Percentiles rank a stretch among this genome's conserved stretches.
Conservation (phyloP, 1,139 yeast genomes). For the Sugiyamaella castrensis region DNA sequence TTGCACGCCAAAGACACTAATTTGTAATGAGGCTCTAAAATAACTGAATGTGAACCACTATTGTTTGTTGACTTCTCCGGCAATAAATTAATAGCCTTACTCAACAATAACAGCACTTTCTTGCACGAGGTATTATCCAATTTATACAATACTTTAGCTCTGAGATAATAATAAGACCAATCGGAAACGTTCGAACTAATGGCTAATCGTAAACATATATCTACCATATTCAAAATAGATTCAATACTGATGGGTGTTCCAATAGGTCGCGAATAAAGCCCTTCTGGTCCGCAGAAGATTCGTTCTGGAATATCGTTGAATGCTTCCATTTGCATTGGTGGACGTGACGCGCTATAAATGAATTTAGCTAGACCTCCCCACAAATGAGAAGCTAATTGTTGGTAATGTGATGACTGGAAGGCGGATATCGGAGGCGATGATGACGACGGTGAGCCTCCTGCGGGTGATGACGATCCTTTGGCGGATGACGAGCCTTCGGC, state of each 20-base stretch:
- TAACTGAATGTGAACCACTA: conserved; percentile 42
- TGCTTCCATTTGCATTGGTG: conserved; percentile 58
- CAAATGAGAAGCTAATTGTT: conserved; percentile 45
- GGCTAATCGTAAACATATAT: conserved; percentile 29
- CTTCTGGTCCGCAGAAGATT: conserved; percentile 24
- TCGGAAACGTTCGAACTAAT: conserved; percentile 42
- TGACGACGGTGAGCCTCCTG: background rate
- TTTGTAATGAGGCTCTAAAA: conserved; percentile 73
- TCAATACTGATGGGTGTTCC: conserved; percentile 11
- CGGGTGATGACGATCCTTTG: background rate
- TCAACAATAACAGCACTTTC: conserved; percentile 28
- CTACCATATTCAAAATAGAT: conserved; percentile 20
- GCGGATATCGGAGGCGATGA: background rate
- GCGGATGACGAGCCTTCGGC: background rate
- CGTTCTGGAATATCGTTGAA: conserved; percentile 29
- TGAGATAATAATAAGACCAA: conserved; percentile 62
- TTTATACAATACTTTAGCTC: conserved; percentile 61
- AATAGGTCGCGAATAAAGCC: conserved; percentile 10
- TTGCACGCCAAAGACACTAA: conserved; percentile 60
- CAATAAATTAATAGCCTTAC: conserved; percentile 38
- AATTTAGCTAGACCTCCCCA: conserved; percentile 61
- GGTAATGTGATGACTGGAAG: conserved; percentile 27
- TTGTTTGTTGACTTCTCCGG: conserved; percentile 30
- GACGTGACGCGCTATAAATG: conserved; percentile 52
- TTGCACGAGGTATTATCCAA: conserved; percentile 25